Evolutionary conservation across 305 asterid genomes (phyloP).

Genomic region (Fraxinus baroniana): DNA sequence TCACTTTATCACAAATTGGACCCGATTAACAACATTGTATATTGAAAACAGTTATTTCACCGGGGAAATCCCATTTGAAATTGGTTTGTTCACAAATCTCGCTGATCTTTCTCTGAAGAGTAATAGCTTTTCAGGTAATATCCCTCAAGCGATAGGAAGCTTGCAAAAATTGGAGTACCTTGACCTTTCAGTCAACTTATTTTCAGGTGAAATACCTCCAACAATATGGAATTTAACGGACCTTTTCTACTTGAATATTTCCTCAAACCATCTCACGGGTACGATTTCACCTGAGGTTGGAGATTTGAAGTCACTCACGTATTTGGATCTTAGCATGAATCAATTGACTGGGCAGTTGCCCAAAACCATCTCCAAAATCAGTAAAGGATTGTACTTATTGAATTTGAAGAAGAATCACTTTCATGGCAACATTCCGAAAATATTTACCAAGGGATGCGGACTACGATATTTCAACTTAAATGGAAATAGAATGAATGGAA

Average conservation of each 20-base stretch:
- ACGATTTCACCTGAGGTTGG: not conserved
- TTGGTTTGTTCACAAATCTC: conserved; percentile 46
- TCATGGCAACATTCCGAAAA: not conserved
- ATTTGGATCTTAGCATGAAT: not conserved
- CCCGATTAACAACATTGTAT: conserved; percentile 45
- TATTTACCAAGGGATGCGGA: not conserved
- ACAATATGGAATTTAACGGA: not conserved
- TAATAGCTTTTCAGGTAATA: conserved; percentile 23
- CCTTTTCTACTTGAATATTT: rapidly evolving
- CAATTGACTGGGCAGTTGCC: conserved; percentile 54
- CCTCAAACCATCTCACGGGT: not conserved
- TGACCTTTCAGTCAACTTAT: conserved; percentile 14
- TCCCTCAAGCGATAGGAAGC: not conserved
- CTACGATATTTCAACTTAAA: conserved; percentile 10
- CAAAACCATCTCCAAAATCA: conserved; percentile 41
- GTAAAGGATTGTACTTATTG: not conserved
- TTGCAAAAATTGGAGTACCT: not conserved
- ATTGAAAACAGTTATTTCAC: conserved; percentile 47
- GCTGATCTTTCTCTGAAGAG: conserved; percentile 29
- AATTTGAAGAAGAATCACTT: conserved; percentile 20
- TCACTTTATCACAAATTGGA: conserved; percentile 47
- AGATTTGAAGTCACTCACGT: not conserved
- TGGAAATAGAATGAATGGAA: conserved; percentile 15
- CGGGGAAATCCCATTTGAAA: conserved; percentile 60
- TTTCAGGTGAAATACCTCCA: not conserved